Conservation (phyloP, 2,329 filamentous ascomycete species). For the Pyricularia sp. region DNA sequence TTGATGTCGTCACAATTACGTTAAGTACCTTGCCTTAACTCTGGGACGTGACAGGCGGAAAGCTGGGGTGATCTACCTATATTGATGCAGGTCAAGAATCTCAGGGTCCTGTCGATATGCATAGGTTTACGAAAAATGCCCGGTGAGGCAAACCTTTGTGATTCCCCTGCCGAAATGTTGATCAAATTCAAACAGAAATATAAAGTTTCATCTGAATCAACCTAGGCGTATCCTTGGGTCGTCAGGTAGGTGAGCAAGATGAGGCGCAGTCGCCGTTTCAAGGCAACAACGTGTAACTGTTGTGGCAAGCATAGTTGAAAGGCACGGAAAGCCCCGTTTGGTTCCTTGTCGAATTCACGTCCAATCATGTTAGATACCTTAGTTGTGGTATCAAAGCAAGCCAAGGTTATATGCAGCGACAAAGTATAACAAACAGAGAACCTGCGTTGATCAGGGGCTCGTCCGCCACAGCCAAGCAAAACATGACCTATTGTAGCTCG, state of each 20-base stretch:
- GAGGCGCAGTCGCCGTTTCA: neutral
- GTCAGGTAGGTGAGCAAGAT: no score
- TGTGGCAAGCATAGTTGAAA: neutral
- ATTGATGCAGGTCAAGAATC: no score
- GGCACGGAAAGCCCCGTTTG: neutral
- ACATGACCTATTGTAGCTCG: no score
- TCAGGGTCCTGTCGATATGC: no score
- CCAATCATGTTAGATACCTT: neutral
- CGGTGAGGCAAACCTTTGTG: neutral
- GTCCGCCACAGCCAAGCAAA: neutral
- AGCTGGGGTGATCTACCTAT: no score
- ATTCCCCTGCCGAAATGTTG: no score
- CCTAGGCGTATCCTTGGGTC: neutral
- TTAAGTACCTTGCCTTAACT: neutral
- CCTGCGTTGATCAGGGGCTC: neutral
- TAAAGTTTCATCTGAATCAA: neutral
- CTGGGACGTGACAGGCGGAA: no score
- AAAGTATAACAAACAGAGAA: neutral
- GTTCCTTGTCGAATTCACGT: neutral
- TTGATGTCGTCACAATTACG: neutral
- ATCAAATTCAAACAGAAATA: neutral
- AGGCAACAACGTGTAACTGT: neutral
- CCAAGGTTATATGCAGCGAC: neutral
- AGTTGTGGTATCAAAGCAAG: no score
- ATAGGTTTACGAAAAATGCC: no score